A percentile compares a stretch with the other conserved stretches of the same genome.
phyloP scores from a whole-genome alignment of 2,329 filamentous ascomycete species.

The Ophiocordyceps robertsii region DNA sequence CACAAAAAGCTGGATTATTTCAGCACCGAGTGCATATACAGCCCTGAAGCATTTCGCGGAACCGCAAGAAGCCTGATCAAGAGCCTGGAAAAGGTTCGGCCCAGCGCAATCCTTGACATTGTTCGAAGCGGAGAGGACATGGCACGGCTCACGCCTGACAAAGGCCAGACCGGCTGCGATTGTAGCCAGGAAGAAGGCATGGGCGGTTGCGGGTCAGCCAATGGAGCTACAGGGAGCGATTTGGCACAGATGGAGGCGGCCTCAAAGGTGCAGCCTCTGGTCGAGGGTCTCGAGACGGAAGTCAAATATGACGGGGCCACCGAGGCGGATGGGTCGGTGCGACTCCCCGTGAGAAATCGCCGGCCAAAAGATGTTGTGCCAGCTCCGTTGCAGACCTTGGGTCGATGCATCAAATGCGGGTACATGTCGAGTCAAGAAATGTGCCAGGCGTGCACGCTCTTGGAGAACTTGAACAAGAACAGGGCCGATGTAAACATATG shows the following conservation, averaged over 20 bases:
- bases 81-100: slow-evolving; percentile 81
- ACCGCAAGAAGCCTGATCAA: slow-evolving; percentile 89
- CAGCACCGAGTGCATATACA: slow-evolving; percentile 96
- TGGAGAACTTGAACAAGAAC: slow-evolving; percentile 84
- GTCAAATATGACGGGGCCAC: slow-evolving; percentile 12
- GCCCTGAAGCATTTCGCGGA: slow-evolving; percentile 88
- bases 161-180: slow-evolving; percentile 19
- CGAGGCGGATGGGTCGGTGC: slow-evolving; percentile 13
- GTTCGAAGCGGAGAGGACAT: slow-evolving; percentile 94
- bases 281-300: slow-evolving; percentile 17
- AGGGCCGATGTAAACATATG: slow-evolving; percentile 43
- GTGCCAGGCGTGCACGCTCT: slow-evolving; percentile 83
- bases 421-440: slow-evolving; percentile 91
- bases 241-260: slow-evolving; percentile 68
- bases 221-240: slow-evolving; percentile 56
- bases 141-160: slow-evolving; percentile 52
- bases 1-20: slow-evolving; percentile 97
- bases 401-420: slow-evolving; percentile 75
- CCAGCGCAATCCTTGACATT: slow-evolving; percentile 89
- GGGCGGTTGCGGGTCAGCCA: slow-evolving; percentile 58
- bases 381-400: slow-evolving; percentile 55
- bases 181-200: slow-evolving; percentile 24
- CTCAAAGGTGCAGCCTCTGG: slow-evolving; percentile 8
- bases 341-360: slow-evolving; percentile 19
- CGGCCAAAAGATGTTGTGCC: slow-evolving; percentile 14